Conservation (phyloP, 306 rosid species). For the Delonix regia region DNA sequence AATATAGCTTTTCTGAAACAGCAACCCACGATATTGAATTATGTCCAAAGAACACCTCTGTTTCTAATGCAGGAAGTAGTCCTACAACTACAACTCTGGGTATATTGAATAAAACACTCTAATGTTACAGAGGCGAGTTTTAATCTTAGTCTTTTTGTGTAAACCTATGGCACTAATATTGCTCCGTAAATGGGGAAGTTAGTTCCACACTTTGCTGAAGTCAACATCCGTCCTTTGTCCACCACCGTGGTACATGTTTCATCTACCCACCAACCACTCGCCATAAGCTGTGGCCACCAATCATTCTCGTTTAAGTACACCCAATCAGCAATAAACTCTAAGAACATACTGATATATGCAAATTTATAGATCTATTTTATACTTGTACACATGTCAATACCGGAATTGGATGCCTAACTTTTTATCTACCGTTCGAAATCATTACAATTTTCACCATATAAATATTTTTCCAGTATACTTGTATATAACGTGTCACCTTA, state of each 20-base stretch:
- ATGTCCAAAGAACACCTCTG: not conserved
- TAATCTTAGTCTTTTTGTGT: not conserved
- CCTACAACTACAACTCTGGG: not conserved
- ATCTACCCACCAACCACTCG: not conserved
- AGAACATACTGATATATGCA: not conserved
- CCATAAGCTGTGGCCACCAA: not conserved
- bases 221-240: slow-evolving; percentile 24
- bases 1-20: not conserved
- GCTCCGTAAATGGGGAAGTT: not conserved
- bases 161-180: not conserved
- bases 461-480: not conserved
- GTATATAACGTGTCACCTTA: not conserved
- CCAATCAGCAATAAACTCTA: not conserved
- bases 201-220: not conserved
- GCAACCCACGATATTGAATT: not conserved
- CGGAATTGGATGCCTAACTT: not conserved
- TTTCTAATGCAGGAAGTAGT: not conserved
- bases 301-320: not conserved
- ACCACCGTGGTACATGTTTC: slow-evolving; percentile 12
- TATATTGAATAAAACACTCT: not conserved
- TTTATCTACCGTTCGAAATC: not conserved
- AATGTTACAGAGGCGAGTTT: not conserved
- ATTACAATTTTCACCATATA: not conserved
- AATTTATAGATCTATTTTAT: too few species aligned
- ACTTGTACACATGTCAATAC: not conserved